These are phyloP conservation scores for Termitomyces titanicus DNA, from an alignment of 768 basidiomycete species.

Conservation along the genomic window DNA sequence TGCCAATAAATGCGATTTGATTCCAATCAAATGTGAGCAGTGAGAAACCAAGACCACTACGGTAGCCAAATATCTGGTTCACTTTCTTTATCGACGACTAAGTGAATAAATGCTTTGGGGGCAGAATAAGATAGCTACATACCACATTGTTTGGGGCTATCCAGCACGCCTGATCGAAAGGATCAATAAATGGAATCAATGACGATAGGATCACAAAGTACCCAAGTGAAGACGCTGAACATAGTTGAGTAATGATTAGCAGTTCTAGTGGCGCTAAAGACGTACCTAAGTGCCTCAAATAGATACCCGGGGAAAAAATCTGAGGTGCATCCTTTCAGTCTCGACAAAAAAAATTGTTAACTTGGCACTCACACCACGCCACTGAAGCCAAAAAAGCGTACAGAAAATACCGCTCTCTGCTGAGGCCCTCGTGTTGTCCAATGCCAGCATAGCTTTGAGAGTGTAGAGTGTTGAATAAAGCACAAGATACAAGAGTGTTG, in stretches of 20 bases:
- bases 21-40: conserved; percentile 57
- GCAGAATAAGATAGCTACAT: conserved; percentile 18
- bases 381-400: conserved; percentile 46
- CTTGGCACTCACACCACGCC: conserved; percentile 47
- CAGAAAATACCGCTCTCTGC: conserved; percentile 56
- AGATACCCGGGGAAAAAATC: conserved; percentile 64
- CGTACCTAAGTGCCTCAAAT: conserved; percentile 52
- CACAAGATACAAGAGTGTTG: conserved; percentile 63
- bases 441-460: conserved; percentile 54
- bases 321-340: conserved; percentile 13
- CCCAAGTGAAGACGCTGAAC: conserved; percentile 47
- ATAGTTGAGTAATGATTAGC: not conserved
- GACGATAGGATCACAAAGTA: conserved; percentile 14
- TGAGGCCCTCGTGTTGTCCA: conserved; percentile 48
- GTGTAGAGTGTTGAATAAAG: conserved; percentile 74
- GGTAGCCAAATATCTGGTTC: conserved; percentile 58
- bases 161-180: conserved; percentile 53
- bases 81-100: conserved; percentile 34
- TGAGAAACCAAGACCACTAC: conserved; percentile 49
- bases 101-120: not conserved
- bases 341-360: no score
- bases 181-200: conserved; percentile 9
- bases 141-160: conserved; percentile 55
- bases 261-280: not conserved
- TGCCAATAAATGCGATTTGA: conserved; percentile 62